A percentile compares a stretch with the other conserved stretches of the same genome.
phyloP scores from a whole-genome alignment of 2,329 filamentous ascomycete species.

The Fusarium buharicum region DNA sequence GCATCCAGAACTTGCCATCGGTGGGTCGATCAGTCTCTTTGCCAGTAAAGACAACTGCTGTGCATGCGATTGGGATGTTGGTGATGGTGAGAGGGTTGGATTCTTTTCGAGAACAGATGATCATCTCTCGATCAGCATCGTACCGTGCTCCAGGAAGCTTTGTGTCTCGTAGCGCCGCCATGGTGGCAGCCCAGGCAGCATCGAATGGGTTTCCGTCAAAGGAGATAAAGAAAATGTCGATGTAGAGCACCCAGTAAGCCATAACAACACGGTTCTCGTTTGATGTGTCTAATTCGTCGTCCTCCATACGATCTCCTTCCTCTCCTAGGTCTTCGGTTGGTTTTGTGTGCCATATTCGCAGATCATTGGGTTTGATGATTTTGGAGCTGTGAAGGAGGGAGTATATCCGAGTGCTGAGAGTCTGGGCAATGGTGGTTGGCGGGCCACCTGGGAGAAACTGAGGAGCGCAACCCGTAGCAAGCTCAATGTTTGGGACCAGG shows the following conservation, averaged over 20 bases:
- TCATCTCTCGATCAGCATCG: constrained; percentile 81
- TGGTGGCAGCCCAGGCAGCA: constrained; percentile 84
- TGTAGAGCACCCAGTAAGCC: constrained; percentile 94
- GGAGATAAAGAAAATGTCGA: constrained; percentile 94
- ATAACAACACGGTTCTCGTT: constrained; percentile 65
- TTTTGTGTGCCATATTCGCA: constrained; percentile 77
- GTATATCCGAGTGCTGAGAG: constrained; percentile 81
- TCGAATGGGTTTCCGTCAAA: constrained; percentile 94
- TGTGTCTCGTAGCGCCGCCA: constrained; percentile 83
- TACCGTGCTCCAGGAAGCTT: constrained; percentile 81
- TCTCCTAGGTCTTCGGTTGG: constrained; percentile 60
- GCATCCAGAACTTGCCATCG: constrained; percentile 72
- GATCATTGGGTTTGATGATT: constrained; percentile 72
- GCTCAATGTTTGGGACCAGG: constrained; percentile 91
- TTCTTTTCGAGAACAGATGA: constrained; percentile 75
- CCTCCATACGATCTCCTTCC: constrained; percentile 56
- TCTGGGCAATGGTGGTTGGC: constrained; percentile 82
- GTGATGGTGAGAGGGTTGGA: constrained; percentile 68
- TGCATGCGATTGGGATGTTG: constrained; percentile 78
- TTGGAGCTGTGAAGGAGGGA: constrained; percentile 77
- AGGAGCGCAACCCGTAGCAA: constrained; percentile 90
- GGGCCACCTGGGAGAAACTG: constrained; percentile 85
- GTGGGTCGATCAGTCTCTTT: constrained; percentile 60
- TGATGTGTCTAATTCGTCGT: constrained; percentile 49
- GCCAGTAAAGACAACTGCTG: constrained; percentile 80